These are phyloP conservation scores for Emericellopsis cladophorae DNA, from an alignment of 2,329 filamentous ascomycete genomes.

Conservation along the genomic window DNA sequence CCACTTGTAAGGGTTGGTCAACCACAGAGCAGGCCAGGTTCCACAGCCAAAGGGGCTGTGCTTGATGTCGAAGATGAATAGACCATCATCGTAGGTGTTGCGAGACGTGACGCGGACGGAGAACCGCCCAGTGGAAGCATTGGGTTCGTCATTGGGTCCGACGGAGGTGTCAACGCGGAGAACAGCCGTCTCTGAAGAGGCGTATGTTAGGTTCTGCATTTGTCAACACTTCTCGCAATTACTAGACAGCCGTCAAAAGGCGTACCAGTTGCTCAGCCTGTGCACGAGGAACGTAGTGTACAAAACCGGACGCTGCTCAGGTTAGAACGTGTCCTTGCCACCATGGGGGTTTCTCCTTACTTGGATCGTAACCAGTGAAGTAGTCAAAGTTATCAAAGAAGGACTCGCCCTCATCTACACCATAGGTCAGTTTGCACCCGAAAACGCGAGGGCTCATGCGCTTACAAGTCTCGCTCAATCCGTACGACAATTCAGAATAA, in stretches of 20 bases:
- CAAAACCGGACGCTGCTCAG: conserved; percentile 29
- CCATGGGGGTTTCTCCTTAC: conserved; percentile 11
- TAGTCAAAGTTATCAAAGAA: conserved; percentile 47
- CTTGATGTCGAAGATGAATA: conserved; percentile 56
- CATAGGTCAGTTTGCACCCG: not conserved
- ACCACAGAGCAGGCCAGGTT: conserved; percentile 55
- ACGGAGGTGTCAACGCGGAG: conserved; percentile 49
- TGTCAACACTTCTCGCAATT: conserved; percentile 1
- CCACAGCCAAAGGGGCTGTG: conserved; percentile 52
- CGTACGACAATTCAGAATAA: conserved; percentile 33
- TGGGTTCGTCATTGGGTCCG: conserved; percentile 27
- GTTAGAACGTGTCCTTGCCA: not conserved
- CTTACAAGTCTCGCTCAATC: conserved; percentile 35
- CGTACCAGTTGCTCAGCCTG: conserved; percentile 29
- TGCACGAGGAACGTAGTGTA: conserved; percentile 36
- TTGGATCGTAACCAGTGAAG: conserved; percentile 34
- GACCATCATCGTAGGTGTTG: conserved; percentile 43
- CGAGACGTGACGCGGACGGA: conserved; percentile 52
- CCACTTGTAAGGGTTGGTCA: conserved; percentile 48
- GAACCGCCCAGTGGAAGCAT: conserved; percentile 46
- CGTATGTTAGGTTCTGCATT: conserved; percentile 48
- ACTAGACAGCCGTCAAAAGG: conserved; percentile 2
- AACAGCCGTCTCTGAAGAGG: conserved; percentile 37
- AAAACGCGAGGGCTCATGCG: not conserved
- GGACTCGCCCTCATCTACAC: conserved; percentile 28